A percentile compares a stretch with the other conserved stretches of the same genome.
These are phyloP conservation scores for Isatis tinctoria DNA, from an alignment of 345 rosid species.

Conservation along the genomic window DNA sequence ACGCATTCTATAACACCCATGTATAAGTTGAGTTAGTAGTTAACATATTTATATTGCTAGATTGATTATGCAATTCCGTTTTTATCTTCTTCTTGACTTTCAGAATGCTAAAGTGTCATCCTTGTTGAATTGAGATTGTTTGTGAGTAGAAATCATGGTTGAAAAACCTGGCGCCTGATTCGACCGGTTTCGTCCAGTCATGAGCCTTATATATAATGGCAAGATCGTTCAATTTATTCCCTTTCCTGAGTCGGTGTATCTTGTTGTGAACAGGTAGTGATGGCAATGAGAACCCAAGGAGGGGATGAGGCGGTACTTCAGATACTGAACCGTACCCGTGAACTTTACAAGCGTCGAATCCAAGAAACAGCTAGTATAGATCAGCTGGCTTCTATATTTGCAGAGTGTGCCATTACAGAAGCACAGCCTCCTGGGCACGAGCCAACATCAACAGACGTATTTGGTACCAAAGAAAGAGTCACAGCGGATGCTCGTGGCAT, in stretches of 20 bases:
- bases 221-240: not conserved
- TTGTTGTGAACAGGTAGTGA: constrained; percentile 59
- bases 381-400: constrained; percentile 83
- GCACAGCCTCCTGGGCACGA: constrained; percentile 52
- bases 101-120: not conserved
- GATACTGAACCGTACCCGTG: constrained; percentile 66
- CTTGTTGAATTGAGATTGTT: not conserved
- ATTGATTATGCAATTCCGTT: not conserved
- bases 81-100: not conserved
- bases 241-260: not conserved
- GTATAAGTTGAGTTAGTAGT: not conserved
- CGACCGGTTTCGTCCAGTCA: not conserved
- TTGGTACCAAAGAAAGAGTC: constrained; percentile 19
- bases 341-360: constrained; percentile 50
- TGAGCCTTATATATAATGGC: not conserved
- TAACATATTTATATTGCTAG: not conserved
- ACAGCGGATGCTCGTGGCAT: constrained; percentile 40
- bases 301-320: constrained; percentile 77
- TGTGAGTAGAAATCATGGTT: constrained; percentile 2
- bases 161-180: not conserved
- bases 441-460: constrained; percentile 14
- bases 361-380: constrained; percentile 58
- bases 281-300: constrained; percentile 67
- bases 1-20: not conserved
- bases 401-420: constrained; percentile 88